A percentile compares a stretch with the other conserved stretches of the same genome.
These are phyloP conservation scores for Scortechinia acanthostroma DNA, from an alignment of 2,329 filamentous ascomycete species.

Conservation along the genomic window DNA sequence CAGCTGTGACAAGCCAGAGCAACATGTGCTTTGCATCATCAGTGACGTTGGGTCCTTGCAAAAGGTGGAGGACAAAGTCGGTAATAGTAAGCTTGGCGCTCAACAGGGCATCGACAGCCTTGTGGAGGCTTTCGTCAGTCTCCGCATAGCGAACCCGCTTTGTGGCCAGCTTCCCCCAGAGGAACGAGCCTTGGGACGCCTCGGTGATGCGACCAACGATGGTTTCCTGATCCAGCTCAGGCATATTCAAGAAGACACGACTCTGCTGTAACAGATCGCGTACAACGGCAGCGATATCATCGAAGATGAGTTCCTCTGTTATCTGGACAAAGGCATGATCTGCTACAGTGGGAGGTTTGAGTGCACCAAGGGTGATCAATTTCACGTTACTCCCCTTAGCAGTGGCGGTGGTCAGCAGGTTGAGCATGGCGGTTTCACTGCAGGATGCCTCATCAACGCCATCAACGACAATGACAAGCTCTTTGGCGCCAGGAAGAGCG, in stretches of 20 bases:
- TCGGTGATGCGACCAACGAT: constrained; percentile 17
- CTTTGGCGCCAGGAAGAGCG: constrained; percentile 16
- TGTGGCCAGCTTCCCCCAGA: constrained; percentile 24
- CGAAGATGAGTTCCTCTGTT: constrained; percentile 18
- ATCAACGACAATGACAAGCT: constrained; percentile 25
- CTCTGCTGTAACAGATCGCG: constrained; percentile 13
- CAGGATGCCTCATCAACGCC: constrained; percentile 22
- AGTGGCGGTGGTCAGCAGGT: constrained; percentile 14
- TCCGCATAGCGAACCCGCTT: constrained; percentile 17
- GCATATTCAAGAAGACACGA: constrained; percentile 13
- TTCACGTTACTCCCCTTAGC: constrained; percentile 13
- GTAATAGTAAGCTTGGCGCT: constrained; percentile 14
- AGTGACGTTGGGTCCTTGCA: constrained; percentile 14
- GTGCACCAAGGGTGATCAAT: constrained; percentile 18
- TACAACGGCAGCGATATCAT: constrained; percentile 22
- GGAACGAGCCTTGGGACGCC: constrained; percentile 23
- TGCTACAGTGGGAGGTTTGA: constrained; percentile 7
- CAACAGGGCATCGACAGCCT: constrained; percentile 16
- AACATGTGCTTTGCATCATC: constrained; percentile 20
- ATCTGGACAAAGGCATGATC: constrained; percentile 13
- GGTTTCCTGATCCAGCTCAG: constrained; percentile 20
- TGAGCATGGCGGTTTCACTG: constrained; percentile 15
- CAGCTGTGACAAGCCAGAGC: constrained; percentile 23
- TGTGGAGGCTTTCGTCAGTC: constrained; percentile 12
- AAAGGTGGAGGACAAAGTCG: constrained; percentile 16